Percentiles rank a stretch among this genome's conserved stretches.
Evolutionary conservation across 1,284 basidiomycete species (phyloP).

Genomic region (Boletellus sp.): DNA sequence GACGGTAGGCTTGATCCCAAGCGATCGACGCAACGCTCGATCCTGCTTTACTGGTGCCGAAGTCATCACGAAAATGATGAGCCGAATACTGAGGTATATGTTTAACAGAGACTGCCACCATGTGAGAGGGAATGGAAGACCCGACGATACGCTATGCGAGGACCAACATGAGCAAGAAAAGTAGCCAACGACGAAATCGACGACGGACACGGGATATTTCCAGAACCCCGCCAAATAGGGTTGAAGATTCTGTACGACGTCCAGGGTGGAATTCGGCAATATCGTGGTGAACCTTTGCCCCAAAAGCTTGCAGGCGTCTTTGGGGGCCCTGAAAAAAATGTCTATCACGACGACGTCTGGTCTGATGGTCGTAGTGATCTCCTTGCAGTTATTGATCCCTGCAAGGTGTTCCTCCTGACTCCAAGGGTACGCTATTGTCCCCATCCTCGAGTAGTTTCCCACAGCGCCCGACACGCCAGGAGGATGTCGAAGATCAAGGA

Average conservation of each 20-base stretch:
- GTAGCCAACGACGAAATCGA: neutral
- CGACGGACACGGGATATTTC: conserved; percentile 3
- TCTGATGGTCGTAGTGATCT: neutral
- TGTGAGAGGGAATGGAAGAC: conserved; percentile 3
- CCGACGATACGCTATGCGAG: neutral
- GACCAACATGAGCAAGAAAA: neutral
- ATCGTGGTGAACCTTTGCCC: neutral
- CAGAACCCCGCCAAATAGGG: neutral
- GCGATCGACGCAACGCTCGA: neutral
- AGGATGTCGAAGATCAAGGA: neutral
- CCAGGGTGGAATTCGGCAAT: neutral
- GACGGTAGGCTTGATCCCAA: neutral
- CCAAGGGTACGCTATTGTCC: neutral
- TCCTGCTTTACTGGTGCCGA: neutral
- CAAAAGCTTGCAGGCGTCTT: conserved; percentile 1
- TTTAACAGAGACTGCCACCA: conserved; percentile 3
- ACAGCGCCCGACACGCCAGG: neutral
- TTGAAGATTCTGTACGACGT: neutral
- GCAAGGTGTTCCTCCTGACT: neutral
- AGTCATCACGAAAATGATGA: neutral
- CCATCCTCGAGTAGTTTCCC: neutral
- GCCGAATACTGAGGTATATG: conserved; percentile 1
- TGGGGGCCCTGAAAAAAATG: neutral
- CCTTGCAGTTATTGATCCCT: neutral
- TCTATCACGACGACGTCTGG: neutral